Conservation (phyloP, 352 stramenopile species). For the Pythium volutum region DNA sequence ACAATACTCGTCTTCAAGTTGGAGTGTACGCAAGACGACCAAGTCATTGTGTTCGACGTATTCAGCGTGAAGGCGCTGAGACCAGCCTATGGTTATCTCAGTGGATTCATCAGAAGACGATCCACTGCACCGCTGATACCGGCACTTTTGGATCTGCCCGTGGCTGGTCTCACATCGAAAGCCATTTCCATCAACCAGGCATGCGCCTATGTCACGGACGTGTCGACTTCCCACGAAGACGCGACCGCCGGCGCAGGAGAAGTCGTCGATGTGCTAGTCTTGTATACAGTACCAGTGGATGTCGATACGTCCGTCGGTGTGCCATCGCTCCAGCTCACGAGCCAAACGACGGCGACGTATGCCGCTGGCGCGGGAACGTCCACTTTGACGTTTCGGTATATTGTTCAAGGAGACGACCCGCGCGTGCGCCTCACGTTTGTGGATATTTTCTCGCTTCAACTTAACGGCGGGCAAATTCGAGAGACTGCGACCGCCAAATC, state of each 20-base stretch:
- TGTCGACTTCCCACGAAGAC: conserved; percentile 50
- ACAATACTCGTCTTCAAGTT: conserved; percentile 52
- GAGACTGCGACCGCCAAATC: conserved; percentile 17
- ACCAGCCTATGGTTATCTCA: conserved; percentile 36
- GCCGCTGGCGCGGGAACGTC: conserved; percentile 36
- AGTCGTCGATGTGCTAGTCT: conserved; percentile 49
- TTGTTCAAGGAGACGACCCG: conserved; percentile 39
- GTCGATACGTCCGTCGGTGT: conserved; percentile 33
- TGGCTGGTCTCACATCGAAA: conserved; percentile 40
- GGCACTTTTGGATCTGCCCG: conserved; percentile 41
- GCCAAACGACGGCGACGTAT: conserved; percentile 40
- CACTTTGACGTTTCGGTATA: conserved; percentile 47
- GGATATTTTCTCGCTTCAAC: conserved; percentile 37
- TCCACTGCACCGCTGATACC: conserved; percentile 34
- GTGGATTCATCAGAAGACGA: conserved; percentile 49
- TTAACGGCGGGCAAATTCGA: conserved; percentile 43
- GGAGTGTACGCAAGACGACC: conserved; percentile 32
- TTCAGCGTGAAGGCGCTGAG: conserved; percentile 31
- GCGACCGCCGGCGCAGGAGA: conserved; percentile 53
- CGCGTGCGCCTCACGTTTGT: conserved; percentile 34
- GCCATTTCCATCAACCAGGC: conserved; percentile 53
- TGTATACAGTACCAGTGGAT: conserved; percentile 45
- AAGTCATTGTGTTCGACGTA: conserved; percentile 44
- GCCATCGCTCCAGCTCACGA: conserved; percentile 42
- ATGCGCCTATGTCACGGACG: conserved; percentile 30